Conservation (phyloP, 1,284 basidiomycete species). For the Ustilago sp. region DNA sequence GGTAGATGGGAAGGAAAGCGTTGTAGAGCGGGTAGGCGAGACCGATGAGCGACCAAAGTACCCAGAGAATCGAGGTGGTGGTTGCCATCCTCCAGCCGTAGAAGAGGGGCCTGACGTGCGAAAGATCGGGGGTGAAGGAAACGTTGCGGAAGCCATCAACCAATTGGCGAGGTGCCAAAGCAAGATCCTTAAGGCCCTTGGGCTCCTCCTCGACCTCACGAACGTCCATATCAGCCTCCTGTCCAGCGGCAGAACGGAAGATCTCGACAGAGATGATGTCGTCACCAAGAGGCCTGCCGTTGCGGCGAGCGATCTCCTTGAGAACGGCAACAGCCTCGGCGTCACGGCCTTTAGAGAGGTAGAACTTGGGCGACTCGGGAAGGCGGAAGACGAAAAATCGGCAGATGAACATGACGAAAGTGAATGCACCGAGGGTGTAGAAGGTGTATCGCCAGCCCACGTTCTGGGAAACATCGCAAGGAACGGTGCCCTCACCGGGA, state of each 20-base stretch:
- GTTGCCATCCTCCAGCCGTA: slow-evolving; percentile 58
- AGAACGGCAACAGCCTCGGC: slow-evolving; percentile 65
- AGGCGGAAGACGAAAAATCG: slow-evolving; percentile 67
- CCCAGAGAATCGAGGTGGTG: slow-evolving; percentile 59
- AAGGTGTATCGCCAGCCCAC: slow-evolving; percentile 67
- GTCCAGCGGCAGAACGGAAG: slow-evolving; percentile 66
- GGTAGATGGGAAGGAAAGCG: slow-evolving; percentile 67
- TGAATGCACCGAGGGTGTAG: slow-evolving; percentile 65
- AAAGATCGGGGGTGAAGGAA: slow-evolving; percentile 54
- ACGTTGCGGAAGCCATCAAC: slow-evolving; percentile 25
- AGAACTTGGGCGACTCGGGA: slow-evolving; percentile 69
- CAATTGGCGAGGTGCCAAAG: slow-evolving; percentile 25
- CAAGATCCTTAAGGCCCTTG: slow-evolving; percentile 24
- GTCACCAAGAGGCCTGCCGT: slow-evolving; percentile 60
- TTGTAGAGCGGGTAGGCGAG: slow-evolving; percentile 69
- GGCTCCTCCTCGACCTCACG: slow-evolving; percentile 26
- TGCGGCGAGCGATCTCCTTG: slow-evolving; percentile 62
- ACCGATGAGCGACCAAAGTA: slow-evolving; percentile 68
- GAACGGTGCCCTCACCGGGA: slow-evolving; percentile 21
- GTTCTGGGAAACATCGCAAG: slow-evolving; percentile 56
- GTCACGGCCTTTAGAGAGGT: slow-evolving; percentile 67
- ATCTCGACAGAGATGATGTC: slow-evolving; percentile 65
- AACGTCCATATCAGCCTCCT: slow-evolving; percentile 55
- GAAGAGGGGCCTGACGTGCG: slow-evolving; percentile 65
- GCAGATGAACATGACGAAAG: slow-evolving; percentile 61